phyloP scores from a whole-genome alignment of 345 rosid genomes.

The Ceriops decandra region DNA sequence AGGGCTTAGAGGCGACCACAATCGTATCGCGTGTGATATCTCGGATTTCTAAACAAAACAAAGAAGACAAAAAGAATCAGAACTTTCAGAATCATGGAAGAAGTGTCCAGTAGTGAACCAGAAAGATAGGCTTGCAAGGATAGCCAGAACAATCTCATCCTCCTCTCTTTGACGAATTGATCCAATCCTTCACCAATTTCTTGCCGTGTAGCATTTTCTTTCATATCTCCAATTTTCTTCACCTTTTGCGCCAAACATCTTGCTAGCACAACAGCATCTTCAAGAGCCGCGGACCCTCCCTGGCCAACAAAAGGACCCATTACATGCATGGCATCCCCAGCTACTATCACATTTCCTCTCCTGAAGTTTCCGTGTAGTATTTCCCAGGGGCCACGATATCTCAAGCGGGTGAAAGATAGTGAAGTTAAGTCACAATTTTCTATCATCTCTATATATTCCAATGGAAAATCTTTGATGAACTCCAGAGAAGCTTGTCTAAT shows the following conservation, averaged over 20 bases:
- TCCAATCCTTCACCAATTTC: conserved; percentile 35
- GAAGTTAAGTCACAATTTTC: conserved; percentile 29
- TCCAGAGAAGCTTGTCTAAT: conserved; percentile 26
- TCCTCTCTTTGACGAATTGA: conserved; percentile 37
- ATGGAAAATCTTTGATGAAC: conserved; percentile 30
- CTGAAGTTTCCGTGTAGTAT: conserved; percentile 32
- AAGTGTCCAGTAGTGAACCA: not conserved
- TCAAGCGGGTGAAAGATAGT: conserved; percentile 32
- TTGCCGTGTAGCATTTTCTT: not conserved
- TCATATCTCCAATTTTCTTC: not conserved
- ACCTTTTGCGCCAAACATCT: conserved; percentile 39
- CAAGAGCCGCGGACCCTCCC: conserved; percentile 46
- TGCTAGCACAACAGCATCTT: conserved; percentile 52
- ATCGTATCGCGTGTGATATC: not conserved
- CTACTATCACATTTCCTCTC: conserved; percentile 45
- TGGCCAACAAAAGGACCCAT: conserved; percentile 56
- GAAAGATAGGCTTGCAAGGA: not conserved
- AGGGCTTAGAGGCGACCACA: not conserved
- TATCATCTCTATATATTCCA: conserved; percentile 40
- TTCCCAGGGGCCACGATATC: conserved; percentile 45
- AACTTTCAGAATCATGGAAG: not conserved
- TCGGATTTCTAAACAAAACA: not conserved
- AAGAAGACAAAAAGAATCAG: not conserved
- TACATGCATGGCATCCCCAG: conserved; percentile 51
- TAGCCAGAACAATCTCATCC: conserved; percentile 30